A percentile compares a stretch with the other conserved stretches of the same genome.
phyloP scores from a whole-genome alignment of 2,329 filamentous ascomycete species.

The Colletotrichum phormii region DNA sequence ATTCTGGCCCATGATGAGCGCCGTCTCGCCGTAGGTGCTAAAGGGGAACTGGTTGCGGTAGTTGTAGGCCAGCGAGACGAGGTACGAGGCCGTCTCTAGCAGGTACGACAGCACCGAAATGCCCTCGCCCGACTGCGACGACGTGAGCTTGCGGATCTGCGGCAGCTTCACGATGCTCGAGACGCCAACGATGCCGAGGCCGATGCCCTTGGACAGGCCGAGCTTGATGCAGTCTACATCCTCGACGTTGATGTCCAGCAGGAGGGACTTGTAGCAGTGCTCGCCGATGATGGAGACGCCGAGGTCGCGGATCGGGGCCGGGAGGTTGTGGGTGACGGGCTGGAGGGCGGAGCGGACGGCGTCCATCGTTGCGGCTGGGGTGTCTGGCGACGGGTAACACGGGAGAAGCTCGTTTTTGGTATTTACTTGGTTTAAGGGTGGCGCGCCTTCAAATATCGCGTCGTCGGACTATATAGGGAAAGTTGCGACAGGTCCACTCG shows the following conservation, averaged over 20 bases:
- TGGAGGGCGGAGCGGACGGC: constrained; percentile 69
- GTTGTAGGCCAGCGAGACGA: constrained; percentile 94
- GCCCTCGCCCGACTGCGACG: constrained; percentile 83
- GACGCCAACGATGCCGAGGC: constrained; percentile 91
- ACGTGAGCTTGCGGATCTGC: constrained; percentile 92
- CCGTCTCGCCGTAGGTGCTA: constrained; percentile 96
- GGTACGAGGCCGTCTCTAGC: constrained; percentile 88
- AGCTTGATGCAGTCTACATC: constrained; percentile 87
- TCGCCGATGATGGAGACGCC: constrained; percentile 84
- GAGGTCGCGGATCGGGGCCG: constrained; percentile 78
- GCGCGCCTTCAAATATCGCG: background rate
- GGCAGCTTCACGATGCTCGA: constrained; percentile 95
- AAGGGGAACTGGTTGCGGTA: constrained; percentile 92
- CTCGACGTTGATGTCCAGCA: constrained; percentile 85
- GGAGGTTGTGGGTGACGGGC: constrained; percentile 79
- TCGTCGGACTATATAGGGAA: background rate
- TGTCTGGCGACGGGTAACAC: constrained; percentile 6
- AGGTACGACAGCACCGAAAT: constrained; percentile 92
- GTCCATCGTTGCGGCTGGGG: constrained; percentile 62
- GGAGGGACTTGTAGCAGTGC: constrained; percentile 85
- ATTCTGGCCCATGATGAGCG: constrained; percentile 92
- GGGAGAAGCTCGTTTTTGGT: background rate
- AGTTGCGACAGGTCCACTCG: background rate
- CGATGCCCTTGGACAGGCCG: constrained; percentile 90
- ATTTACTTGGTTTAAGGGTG: background rate